Evolutionary conservation across 2,329 filamentous ascomycete species (phyloP), one percentile per base, ranked within the genome.

Genomic region (Microcera coccophila): DNA sequence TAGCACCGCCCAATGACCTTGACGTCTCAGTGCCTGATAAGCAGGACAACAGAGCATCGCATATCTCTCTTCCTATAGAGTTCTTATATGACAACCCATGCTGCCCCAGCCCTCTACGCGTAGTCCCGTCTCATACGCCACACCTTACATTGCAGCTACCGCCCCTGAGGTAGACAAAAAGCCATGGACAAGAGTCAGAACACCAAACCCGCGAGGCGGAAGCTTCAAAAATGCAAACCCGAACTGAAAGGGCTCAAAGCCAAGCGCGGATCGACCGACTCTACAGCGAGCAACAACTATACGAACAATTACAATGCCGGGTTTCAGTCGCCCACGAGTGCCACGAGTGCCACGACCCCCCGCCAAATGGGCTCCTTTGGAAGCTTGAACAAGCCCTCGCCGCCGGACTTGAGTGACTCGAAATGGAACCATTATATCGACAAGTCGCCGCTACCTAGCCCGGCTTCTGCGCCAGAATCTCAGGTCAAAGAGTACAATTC

Each of bases 151-250:
- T n/a, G 29, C 9, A 32, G 5, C 15, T 8, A 32, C 15, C 15
- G 29, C 8, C 5, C 29, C 11, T 10, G 29, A 15, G 29, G n/a
- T 5, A 32, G 15, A 32, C 8, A 32, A 9, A 28, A 28, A 32
- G 7, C 12, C 22, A 26, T 26, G 22, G 22, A 26, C 22, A 26
- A 16, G 22, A 15, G 42, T 22, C 48, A 53, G 8, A 55, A 47
- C 31, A 38, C 59, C 36, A 62, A 58, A 31, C 60, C 59, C 9
- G 42, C 49, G 17, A 51, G 56, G 39, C 53, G 57, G 43, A 66
- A 55, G 44, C 53, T 66, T 14, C 59, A 60, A 31, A 65, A 61
- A 42, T 53, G 49, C n/a, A 59, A 58, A 35, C 48, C 60, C 4
- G 57, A 54, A 45, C 50, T 58, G 39, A 64, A 58, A 46, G 47